Evolutionary conservation across 345 rosid genomes (phyloP).

Genomic region (Brassica napus): Da-Ae NC_063450.1:54290501-54291000

Average conservation of each 20-base stretch:
- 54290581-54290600: too few species aligned
- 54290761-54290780: conserved; percentile 54
- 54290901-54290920: conserved; percentile 53
- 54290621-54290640: background rate
- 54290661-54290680: background rate
- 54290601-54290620: background rate
- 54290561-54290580: background rate
- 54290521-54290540: background rate
- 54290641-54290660: background rate
- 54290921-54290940: conserved; percentile 72
- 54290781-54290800: conserved; percentile 55
- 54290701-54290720: conserved; percentile 45
- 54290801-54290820: conserved; percentile 62
- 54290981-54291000: conserved; percentile 73
- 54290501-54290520: background rate
- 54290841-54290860: conserved; percentile 20
- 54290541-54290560: background rate
- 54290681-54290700: background rate
- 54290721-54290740: conserved; percentile 41
- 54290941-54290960: conserved; percentile 62
- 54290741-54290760: conserved; percentile 44
- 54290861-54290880: background rate
- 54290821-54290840: conserved; percentile 34
- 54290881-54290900: conserved; percentile 43
- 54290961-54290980: conserved; percentile 58